Evolutionary conservation across 768 basidiomycete genomes (phyloP).

Genomic region (Sistotremastrum suecicum): DNA sequence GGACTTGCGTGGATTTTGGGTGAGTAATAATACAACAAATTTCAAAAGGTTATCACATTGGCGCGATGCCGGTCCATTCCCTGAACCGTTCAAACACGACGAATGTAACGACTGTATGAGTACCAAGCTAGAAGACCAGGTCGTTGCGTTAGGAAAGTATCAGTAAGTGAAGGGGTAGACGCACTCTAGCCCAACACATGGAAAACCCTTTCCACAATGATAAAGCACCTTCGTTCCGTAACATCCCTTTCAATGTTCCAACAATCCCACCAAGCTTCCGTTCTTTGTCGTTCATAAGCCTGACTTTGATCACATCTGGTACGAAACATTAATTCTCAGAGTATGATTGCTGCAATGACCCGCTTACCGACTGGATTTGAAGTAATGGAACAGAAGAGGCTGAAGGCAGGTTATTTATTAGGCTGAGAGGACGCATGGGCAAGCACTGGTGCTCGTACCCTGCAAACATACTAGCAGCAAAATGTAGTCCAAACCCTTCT

Average conservation of each 20-base stretch:
- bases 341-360: background rate
- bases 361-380: conserved; percentile 22
- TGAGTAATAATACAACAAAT: too few relatives aligned
- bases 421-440: background rate
- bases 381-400: conserved; percentile 21
- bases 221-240: conserved; percentile 17
- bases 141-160: background rate
- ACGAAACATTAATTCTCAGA: background rate
- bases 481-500: conserved; percentile 20
- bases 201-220: conserved; percentile 25
- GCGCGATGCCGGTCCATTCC: conserved; percentile 16
- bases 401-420: background rate
- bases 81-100: conserved; percentile 20
- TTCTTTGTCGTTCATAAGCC: conserved; percentile 23
- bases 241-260: conserved; percentile 18
- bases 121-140: conserved; percentile 16
- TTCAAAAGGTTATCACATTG: conserved; percentile 12
- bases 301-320: conserved; percentile 23
- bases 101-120: conserved; percentile 22
- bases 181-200: conserved; percentile 26
- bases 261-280: conserved; percentile 15
- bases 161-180: conserved; percentile 3
- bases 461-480: conserved; percentile 20
- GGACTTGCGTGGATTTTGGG: too few relatives aligned
- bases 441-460: conserved; percentile 11